phyloP scores from a whole-genome alignment of 2,329 filamentous ascomycete species.

The Reticulascus tulasneorum region DNA sequence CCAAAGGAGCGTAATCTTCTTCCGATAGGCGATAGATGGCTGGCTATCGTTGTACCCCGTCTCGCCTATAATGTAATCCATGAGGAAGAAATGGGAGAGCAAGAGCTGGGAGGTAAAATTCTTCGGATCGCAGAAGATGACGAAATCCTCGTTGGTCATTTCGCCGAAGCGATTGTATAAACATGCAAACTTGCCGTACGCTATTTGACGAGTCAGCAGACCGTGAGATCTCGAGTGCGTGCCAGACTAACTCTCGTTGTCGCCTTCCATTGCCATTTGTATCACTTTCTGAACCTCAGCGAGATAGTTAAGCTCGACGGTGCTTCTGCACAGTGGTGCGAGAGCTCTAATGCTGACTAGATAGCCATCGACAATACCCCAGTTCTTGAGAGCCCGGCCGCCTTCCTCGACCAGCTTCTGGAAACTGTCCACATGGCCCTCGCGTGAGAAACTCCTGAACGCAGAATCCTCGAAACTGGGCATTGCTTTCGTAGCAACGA shows the following conservation, averaged over 20 bases:
- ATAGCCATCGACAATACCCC: no score
- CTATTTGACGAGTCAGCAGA: no score
- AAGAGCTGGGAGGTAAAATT: conserved; percentile 30
- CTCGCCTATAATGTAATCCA: conserved; percentile 22
- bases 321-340: conserved; percentile 22
- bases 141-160: conserved; percentile 26
- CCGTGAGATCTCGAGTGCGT: no score
- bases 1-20: conserved; percentile 33
- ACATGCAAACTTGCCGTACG: conserved; percentile 18
- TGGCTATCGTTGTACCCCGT: conserved; percentile 4
- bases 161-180: conserved; percentile 24
- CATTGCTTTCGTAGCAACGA: conserved; percentile 19
- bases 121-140: conserved; percentile 22
- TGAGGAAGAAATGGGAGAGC: conserved; percentile 31
- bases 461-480: conserved; percentile 16
- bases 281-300: conserved; percentile 25
- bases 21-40: conserved; percentile 17
- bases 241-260: conserved; percentile 24
- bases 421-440: conserved; percentile 23
- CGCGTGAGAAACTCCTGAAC: conserved; percentile 21
- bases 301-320: conserved; percentile 26
- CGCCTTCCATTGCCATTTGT: conserved; percentile 18
- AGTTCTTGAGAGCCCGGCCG: background rate
- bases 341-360: conserved; percentile 7
- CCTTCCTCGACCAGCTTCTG: conserved; percentile 10